Base-by-base conservation (phyloP, 345 rosid genomes). In the Arabidopsis arenosa region DNA sequence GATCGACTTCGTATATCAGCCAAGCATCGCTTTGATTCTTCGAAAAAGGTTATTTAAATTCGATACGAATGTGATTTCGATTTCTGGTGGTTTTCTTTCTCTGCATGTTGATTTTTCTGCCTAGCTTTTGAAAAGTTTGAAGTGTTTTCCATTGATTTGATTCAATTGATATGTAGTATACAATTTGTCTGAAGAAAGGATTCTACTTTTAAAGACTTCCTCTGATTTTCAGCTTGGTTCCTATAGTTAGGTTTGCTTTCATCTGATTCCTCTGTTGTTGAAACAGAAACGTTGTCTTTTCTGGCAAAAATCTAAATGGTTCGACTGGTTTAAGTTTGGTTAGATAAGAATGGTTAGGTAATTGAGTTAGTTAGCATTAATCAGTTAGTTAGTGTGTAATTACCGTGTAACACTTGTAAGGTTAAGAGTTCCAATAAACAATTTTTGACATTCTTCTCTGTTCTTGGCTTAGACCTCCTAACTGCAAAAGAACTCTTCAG, bases 1-100 rank as follows among this genome's bases (percentile, higher is more conserved):
- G 92, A 93, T 33, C 84, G 83, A 65, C 89, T 93, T 75, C 86
- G 80, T 44, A 52, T 89, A 72, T 79, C 92, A n/a, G 81, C 71
- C 21, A 62, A 75, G 44, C 92, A 87, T 81, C 56, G 60, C 53
- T 82, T 80, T 10, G 83, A 91, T 70, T 86, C 86, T 72, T 80
- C 85, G 3, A 93, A 86, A 77, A 83, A 85, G 84, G 96, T 89
- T 68, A 30, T 15, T 35, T 18, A 23, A 6, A 9, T 14, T 40
- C 26, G 28, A 48, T 66, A 33, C 44, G 55, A n/a, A 10, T 51
- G 72, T 59, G 23, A 9, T 73, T 40, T 53, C 47, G 23, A 6
- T 73, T 40, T 53, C 51, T 33, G 23, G 54, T 23, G 40, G 48
- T 39, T 48, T 55, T 18, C 59, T 72, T 63, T 5, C 4, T 72